Evolutionary conservation across 257 asterid genomes (phyloP).

Genomic region (Thymus quinquecostatus): DNA sequence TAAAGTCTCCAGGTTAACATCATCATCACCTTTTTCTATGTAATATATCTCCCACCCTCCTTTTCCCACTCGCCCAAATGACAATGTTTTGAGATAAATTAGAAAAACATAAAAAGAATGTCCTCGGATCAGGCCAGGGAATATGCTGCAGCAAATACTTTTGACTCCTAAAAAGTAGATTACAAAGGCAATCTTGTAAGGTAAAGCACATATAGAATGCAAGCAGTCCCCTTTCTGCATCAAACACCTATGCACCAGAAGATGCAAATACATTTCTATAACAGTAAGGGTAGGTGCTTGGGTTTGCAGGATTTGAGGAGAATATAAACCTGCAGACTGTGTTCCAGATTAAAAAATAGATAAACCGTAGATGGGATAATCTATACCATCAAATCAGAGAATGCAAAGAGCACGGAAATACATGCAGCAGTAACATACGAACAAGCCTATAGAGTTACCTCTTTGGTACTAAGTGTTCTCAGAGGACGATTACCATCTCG

Average conservation of each 20-base stretch:
- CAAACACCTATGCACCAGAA: background rate
- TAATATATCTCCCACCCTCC: constrained; percentile 13
- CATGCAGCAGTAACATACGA: constrained; percentile 19
- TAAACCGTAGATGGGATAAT: constrained; percentile 3
- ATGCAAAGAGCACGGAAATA: constrained; percentile 13
- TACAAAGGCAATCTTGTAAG: background rate
- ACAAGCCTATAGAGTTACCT: constrained; percentile 47
- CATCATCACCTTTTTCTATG: background rate
- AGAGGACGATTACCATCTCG: constrained; percentile 62
- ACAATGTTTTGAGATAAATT: background rate
- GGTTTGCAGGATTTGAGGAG: background rate
- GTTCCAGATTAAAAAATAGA: background rate
- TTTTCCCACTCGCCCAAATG: background rate
- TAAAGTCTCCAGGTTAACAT: constrained; percentile 13
- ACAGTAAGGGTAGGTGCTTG: constrained; percentile 7
- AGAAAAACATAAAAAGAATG: background rate
- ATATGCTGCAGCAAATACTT: background rate
- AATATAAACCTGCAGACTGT: constrained; percentile 14
- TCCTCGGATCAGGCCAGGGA: background rate
- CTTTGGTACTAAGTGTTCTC: constrained; percentile 95
- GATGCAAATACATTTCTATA: background rate
- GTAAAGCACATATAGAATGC: background rate
- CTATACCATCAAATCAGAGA: constrained; percentile 15
- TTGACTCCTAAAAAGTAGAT: constrained; percentile 4
- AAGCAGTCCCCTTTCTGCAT: background rate